Evolutionary conservation across 176 grass and related monocot species (phyloP), one percentile per base, ranked within the genome.

Genomic region (Ensete ventricosum): DNA sequence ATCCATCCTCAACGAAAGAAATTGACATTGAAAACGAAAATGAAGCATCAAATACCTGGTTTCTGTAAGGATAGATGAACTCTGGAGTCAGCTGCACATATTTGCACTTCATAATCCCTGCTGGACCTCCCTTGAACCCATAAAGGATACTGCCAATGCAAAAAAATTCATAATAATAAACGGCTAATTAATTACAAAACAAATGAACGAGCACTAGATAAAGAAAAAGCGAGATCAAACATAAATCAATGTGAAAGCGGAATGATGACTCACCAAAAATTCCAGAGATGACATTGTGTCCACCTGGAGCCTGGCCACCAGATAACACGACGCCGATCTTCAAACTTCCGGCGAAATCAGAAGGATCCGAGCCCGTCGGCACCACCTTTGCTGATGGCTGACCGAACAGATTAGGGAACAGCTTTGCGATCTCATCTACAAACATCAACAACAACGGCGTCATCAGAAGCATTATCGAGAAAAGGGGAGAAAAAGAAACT

Each of bases 271-370:
- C 52, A 97, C 94, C 95, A 7, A 99, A 99, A 73, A 99, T 94
- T 55, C 95, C 90, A 76, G 86, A 89, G 80, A 99, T 99, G n/a
- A 99, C 90, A 89, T 99, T 99, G 82, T 99, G 95, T 0, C 95
- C 95, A n/a, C 95, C 90, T 0, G 90, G 95, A 11, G 95, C 95
- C 86, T 99, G 95, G 1, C 95, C 95, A 2, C 95, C 90, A 22
- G 95, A 99, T 67, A 99, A 84, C 20, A 99, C 95, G 26, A 99
- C 88, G 0, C 95, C 90, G 53, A 99, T 74, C 95, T 87, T 99
- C 55, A 94, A 82, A 11, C 70, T 83, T 0, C 68, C 75, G 5
- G 80, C 16, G 58, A 67, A 52, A 51, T 73, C 29, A 1, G 81
- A 80, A 54, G 50, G 11, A 63, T 63, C 78, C 54, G 64, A 52